Evolutionary conservation across 2,329 filamentous ascomycete genomes (phyloP).

Genomic region (Emmonsia crescens): DNA sequence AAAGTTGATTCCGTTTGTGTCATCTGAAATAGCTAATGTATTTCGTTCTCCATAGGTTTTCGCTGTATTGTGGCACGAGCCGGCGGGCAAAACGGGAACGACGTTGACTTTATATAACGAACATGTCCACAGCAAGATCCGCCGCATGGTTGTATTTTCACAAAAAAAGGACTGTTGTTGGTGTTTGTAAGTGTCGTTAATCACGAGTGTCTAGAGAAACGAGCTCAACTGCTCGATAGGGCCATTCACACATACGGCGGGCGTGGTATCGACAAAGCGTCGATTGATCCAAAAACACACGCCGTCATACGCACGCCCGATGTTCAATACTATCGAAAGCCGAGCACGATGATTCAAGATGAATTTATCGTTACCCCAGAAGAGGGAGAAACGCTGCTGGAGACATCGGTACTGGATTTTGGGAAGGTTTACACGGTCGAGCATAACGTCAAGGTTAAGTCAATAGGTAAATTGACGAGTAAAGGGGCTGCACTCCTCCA

Average conservation of each 20-base stretch:
- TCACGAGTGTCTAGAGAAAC: background rate
- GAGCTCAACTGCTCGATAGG: slow-evolving; percentile 16
- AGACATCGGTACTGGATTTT: slow-evolving; percentile 31
- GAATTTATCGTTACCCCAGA: background rate
- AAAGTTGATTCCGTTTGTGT: background rate
- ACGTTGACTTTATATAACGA: slow-evolving; percentile 13
- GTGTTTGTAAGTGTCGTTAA: slow-evolving; percentile 22
- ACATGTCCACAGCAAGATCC: slow-evolving; percentile 20
- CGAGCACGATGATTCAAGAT: background rate
- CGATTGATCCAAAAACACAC: slow-evolving; percentile 28
- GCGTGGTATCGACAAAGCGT: slow-evolving; percentile 27
- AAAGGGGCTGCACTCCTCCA: slow-evolving; percentile 9
- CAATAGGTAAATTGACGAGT: slow-evolving; percentile 26
- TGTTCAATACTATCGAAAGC: background rate
- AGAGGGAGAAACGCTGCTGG: slow-evolving; percentile 17
- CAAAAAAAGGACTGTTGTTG: slow-evolving; percentile 19
- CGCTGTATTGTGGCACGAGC: slow-evolving; percentile 23
- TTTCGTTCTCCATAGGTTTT: slow-evolving; percentile 17
- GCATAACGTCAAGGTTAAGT: slow-evolving; percentile 33
- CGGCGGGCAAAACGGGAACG: slow-evolving; percentile 11
- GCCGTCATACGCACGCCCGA: slow-evolving; percentile 26
- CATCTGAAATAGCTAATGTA: background rate
- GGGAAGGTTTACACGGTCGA: slow-evolving; percentile 33
- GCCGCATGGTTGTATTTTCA: slow-evolving; percentile 26
- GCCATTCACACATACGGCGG: slow-evolving; percentile 32